These are phyloP conservation scores for Umbelopsis isabellina DNA, from an alignment of 192 early-diverging fungal genomes.

Conservation along the genomic window DNA sequence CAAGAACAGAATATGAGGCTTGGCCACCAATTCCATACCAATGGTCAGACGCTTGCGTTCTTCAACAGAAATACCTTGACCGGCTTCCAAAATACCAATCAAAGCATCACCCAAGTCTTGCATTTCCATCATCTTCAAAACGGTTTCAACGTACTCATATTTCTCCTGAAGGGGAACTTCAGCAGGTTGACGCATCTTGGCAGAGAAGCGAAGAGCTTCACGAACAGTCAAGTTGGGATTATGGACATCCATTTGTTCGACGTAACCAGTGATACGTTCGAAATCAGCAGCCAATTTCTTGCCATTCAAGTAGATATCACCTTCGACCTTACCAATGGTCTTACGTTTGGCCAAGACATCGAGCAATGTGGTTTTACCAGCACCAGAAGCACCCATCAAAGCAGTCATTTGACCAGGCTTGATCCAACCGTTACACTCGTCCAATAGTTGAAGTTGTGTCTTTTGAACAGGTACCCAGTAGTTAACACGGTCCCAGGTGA, in stretches of 20 bases:
- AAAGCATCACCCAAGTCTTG: slow-evolving; percentile 60
- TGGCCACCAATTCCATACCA: slow-evolving; percentile 82
- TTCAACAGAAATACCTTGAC: slow-evolving; percentile 78
- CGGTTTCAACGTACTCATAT: slow-evolving; percentile 54
- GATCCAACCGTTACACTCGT: slow-evolving; percentile 70
- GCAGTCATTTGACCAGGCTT: slow-evolving; percentile 79
- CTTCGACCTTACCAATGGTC: slow-evolving; percentile 66
- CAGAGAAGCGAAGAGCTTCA: slow-evolving; percentile 86
- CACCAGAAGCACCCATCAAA: slow-evolving; percentile 92
- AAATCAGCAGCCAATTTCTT: slow-evolving; percentile 52
- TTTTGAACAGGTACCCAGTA: slow-evolving; percentile 71
- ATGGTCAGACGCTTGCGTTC: slow-evolving; percentile 85
- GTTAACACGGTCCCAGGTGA: slow-evolving; percentile 67
- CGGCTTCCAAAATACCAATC: slow-evolving; percentile 52
- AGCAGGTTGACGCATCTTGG: slow-evolving; percentile 71
- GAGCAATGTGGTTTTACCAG: slow-evolving; percentile 82
- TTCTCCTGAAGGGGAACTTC: slow-evolving; percentile 55
- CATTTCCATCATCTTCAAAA: slow-evolving; percentile 58
- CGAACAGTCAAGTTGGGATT: slow-evolving; percentile 88
- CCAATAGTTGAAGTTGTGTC: slow-evolving; percentile 66
- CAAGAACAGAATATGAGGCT: slow-evolving; percentile 78
- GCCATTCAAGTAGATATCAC: slow-evolving; percentile 63
- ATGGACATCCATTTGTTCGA: slow-evolving; percentile 91
- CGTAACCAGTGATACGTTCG: slow-evolving; percentile 70
- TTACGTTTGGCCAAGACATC: slow-evolving; percentile 80